Base-by-base conservation (phyloP, 106 monocot species). In the Ottelia alismoides region DNA sequence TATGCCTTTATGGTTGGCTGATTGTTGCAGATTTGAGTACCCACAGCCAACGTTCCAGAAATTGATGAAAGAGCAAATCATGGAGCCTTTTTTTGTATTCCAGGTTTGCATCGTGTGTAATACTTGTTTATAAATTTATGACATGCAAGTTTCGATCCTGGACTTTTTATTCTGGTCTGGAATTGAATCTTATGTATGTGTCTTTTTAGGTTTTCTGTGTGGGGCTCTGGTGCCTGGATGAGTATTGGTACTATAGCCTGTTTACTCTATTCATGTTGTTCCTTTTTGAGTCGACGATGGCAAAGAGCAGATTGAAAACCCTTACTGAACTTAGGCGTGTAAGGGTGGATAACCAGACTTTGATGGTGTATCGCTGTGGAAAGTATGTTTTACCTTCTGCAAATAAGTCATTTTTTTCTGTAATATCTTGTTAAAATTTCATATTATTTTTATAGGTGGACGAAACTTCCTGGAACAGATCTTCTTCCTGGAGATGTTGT, bases 81-180 rank as follows among this genome's bases (percentile, higher is more conserved):
- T 77, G 98, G 98, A 90, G 46, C 98, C 98, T 18, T 98, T 98
- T 68, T 98, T 98, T 68, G 98, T 98, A 56, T 98, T 98, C 62
- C 98, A 98, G 76, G 96, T 89, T 56, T 27, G 56, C 57, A 27
- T 49, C 49, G 0, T 28, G n/a, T n/a, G n/a, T n/a, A n/a, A n/a
- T n/a, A n/a, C n/a, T n/a, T n/a, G n/a, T n/a, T n/a, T n/a, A n/a
- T n/a, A n/a, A n/a, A n/a, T n/a, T n/a, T n/a, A n/a, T n/a, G n/a
- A n/a, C n/a, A n/a, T n/a, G n/a, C n/a, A n/a, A n/a, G n/a, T n/a
- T n/a, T n/a, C n/a, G n/a, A n/a, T n/a, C n/a, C n/a, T n/a, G n/a
- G n/a, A n/a, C n/a, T n/a, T n/a, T n/a, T n/a, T n/a, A n/a, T n/a
- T n/a, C n/a, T n/a, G n/a, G n/a, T n/a, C n/a, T n/a, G n/a, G n/a